A percentile compares a stretch with the other conserved stretches of the same genome.
Evolutionary conservation across 2,329 filamentous ascomycete species (phyloP).

Genomic region (Neofusicoccum ribis): DNA sequence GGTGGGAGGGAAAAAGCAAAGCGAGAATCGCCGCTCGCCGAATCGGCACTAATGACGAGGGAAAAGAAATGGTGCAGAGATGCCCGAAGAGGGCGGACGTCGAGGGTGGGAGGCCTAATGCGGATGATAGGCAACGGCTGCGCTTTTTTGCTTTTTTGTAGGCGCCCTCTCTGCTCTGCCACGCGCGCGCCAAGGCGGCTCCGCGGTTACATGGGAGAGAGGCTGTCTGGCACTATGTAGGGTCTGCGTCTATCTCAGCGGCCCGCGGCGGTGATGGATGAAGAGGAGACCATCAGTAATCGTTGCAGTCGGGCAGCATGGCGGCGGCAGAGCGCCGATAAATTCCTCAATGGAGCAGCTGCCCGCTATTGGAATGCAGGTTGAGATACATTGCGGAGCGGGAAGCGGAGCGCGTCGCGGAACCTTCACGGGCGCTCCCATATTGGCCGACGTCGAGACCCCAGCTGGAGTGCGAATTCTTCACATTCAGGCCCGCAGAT

Average conservation of each 20-base stretch:
- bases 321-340: background rate
- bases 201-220: background rate
- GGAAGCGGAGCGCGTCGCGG: background rate
- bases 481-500: background rate
- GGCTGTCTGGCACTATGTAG: background rate
- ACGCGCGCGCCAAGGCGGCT: background rate
- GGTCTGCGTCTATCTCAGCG: background rate
- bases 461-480: background rate
- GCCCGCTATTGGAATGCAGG: background rate
- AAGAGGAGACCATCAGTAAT: background rate
- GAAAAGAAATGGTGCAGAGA: background rate
- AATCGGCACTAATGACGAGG: background rate
- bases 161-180: no score
- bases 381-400: background rate
- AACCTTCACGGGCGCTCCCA: background rate
- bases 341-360: background rate
- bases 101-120: background rate
- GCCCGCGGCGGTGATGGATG: background rate
- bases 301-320: background rate
- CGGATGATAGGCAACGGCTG: background rate
- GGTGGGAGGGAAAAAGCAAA: background rate
- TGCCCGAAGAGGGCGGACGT: background rate
- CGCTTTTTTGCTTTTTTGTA: background rate
- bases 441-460: background rate
- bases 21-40: background rate